Evolutionary conservation across 805 yeast genomes (phyloP).

Genomic region (Myxozyma udenii): DNA sequence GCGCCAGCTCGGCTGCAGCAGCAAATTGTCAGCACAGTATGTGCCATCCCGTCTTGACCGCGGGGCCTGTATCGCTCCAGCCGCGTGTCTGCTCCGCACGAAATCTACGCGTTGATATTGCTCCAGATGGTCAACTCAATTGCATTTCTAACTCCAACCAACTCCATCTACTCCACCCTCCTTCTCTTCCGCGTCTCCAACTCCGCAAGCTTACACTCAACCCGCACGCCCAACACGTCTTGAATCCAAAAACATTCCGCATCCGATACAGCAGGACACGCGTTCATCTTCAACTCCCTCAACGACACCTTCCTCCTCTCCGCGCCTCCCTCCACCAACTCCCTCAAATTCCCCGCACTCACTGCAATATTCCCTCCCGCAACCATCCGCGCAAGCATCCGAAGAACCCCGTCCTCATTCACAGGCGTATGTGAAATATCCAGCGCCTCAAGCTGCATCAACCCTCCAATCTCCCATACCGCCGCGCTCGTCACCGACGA

Average conservation of each 20-base stretch:
- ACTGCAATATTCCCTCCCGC: not conserved
- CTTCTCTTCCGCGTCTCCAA: no score
- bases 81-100: no score
- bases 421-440: constrained; percentile 11
- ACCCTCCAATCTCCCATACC: constrained; percentile 1
- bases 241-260: constrained; percentile 11
- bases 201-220: constrained; percentile 4
- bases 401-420: constrained; percentile 3
- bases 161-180: no score
- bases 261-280: constrained; percentile 8
- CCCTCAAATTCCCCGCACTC: not conserved
- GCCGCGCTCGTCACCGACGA: constrained; percentile 6
- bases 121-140: no score
- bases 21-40: no score
- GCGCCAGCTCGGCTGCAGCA: no score
- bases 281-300: constrained; percentile 2
- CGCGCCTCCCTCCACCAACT: not conserved
- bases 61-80: no score
- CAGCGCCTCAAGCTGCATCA: constrained; percentile 5
- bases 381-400: not conserved
- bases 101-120: no score
- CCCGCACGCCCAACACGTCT: constrained; percentile 2
- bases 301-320: not conserved
- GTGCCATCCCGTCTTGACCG: no score
- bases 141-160: no score